A percentile compares a stretch with the other conserved stretches of the same genome.
Conservation (phyloP, 2,329 filamentous ascomycete genomes). For the Colletotrichum kahawae region DNA sequence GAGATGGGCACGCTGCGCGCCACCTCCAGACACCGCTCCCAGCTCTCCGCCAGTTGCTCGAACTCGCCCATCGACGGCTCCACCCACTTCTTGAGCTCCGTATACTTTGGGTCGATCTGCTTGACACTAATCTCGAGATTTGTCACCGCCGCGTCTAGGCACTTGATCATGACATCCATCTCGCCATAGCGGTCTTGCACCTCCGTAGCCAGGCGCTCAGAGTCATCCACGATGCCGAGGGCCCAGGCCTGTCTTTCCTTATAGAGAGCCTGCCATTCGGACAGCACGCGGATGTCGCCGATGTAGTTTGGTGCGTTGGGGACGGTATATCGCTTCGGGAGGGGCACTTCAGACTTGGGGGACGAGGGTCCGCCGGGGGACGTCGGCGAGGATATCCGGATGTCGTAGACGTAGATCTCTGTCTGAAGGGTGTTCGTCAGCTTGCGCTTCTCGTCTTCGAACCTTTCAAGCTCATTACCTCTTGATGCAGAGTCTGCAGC, state of each 20-base stretch:
- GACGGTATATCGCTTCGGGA: constrained; percentile 60
- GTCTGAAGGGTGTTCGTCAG: constrained; percentile 54
- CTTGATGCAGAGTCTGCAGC: constrained; percentile 77
- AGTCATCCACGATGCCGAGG: constrained; percentile 70
- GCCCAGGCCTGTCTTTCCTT: constrained; percentile 83
- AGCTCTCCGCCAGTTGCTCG: constrained; percentile 64
- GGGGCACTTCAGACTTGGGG: constrained; percentile 52
- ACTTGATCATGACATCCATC: constrained; percentile 78
- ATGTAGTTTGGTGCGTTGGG: constrained; percentile 83
- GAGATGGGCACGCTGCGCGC: constrained; percentile 70
- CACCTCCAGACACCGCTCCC: constrained; percentile 72
- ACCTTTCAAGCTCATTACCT: constrained; percentile 55
- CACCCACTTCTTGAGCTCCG: constrained; percentile 74
- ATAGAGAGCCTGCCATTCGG: constrained; percentile 90
- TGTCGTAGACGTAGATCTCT: constrained; percentile 93
- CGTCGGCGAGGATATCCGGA: constrained; percentile 69
- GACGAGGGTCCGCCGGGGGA: constrained; percentile 49
- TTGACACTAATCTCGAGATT: constrained; percentile 82
- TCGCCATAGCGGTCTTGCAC: constrained; percentile 72
- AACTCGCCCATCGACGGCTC: constrained; percentile 72
- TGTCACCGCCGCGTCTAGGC: constrained; percentile 82
- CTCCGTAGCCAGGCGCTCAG: constrained; percentile 65
- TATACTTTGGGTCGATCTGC: constrained; percentile 72
- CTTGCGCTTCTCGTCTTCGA: background rate
- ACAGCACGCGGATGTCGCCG: constrained; percentile 77